Percentiles rank a stretch among this genome's conserved stretches.
Conservation (phyloP, 2,329 filamentous ascomycete genomes). For the Clonostachys sp. region DNA sequence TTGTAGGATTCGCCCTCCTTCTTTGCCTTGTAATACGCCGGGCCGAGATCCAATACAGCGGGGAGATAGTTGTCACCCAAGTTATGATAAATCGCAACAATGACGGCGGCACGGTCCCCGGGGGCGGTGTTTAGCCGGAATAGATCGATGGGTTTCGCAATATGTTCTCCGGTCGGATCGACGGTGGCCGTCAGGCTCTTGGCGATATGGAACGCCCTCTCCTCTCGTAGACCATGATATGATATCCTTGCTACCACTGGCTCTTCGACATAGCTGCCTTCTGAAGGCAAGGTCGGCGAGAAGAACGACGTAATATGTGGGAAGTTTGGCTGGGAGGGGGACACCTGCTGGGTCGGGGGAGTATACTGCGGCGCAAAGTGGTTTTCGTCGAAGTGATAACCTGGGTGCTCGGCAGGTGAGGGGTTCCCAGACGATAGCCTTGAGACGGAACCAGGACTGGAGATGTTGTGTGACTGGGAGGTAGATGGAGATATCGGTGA, state of each 20-base stretch:
- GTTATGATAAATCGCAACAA: conserved; percentile 76
- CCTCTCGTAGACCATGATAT: conserved; percentile 74
- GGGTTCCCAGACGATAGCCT: conserved; percentile 37
- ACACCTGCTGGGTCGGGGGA: no score
- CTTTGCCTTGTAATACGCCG: conserved; percentile 59
- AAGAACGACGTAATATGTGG: background rate
- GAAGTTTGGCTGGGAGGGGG: no score
- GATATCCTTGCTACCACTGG: conserved; percentile 79
- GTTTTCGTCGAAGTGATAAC: no score
- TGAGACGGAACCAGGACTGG: conserved; percentile 30
- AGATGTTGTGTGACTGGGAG: conserved; percentile 36
- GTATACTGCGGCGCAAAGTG: no score
- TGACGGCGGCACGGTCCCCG: conserved; percentile 65
- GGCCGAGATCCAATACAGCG: conserved; percentile 71
- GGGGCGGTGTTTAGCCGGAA: conserved; percentile 64
- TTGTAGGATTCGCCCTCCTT: conserved; percentile 48
- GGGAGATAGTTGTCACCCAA: conserved; percentile 67
- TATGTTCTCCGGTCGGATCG: conserved; percentile 71
- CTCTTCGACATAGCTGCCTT: conserved; percentile 44
- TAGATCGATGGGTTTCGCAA: conserved; percentile 76
- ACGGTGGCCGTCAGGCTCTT: conserved; percentile 66
- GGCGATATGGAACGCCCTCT: conserved; percentile 81
- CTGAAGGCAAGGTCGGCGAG: background rate
- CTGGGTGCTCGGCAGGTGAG: conserved; percentile 31
- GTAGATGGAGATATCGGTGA: conserved; percentile 39